Percentiles rank a stretch among this genome's conserved stretches.
Conservation (phyloP, 768 basidiomycete species). For the Russula foetens region DNA sequence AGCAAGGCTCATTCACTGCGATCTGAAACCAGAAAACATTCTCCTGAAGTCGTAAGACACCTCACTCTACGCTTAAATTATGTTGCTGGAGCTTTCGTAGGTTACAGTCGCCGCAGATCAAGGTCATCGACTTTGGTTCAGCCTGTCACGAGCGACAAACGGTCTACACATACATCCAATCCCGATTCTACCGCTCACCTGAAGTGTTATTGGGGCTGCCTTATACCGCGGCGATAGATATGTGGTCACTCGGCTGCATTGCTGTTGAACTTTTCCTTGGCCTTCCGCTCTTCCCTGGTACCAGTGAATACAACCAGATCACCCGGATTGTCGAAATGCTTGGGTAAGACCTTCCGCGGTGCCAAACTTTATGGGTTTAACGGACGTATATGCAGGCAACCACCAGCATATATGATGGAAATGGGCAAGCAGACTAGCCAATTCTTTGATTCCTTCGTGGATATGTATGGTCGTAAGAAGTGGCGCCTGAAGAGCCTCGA, state of each 20-base stretch:
- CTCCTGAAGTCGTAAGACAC: constrained; percentile 79
- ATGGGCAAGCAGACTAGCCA: constrained; percentile 91
- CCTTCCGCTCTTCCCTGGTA: constrained; percentile 93
- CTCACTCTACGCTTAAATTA: constrained; percentile 14
- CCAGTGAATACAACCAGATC: constrained; percentile 98
- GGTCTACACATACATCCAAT: constrained; percentile 99
- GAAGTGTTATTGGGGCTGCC: constrained; percentile 94
- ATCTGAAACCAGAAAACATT: constrained; percentile 98
- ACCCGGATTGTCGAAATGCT: constrained; percentile 98
- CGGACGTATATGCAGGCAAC: constrained; percentile 45
- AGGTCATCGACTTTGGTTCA: constrained; percentile 98
- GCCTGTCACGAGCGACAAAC: constrained; percentile 98
- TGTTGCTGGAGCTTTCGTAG: constrained; percentile 33
- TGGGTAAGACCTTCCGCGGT: constrained; percentile 51
- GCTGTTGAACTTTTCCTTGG: constrained; percentile 97
- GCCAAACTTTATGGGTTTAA: constrained; percentile 3
- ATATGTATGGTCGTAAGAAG: constrained; percentile 72
- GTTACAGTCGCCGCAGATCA: constrained; percentile 94
- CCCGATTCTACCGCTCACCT: constrained; percentile 95
- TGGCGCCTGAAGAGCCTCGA: constrained; percentile 86
- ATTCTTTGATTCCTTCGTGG: constrained; percentile 81
- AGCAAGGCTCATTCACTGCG: constrained; percentile 94
- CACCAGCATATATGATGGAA: constrained; percentile 89
- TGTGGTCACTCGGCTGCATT: constrained; percentile 99
- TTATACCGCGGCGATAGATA: constrained; percentile 93